These are phyloP conservation scores for Penicillium polonicum DNA, from an alignment of 2,329 filamentous ascomycete species.

Conservation along the genomic window DNA sequence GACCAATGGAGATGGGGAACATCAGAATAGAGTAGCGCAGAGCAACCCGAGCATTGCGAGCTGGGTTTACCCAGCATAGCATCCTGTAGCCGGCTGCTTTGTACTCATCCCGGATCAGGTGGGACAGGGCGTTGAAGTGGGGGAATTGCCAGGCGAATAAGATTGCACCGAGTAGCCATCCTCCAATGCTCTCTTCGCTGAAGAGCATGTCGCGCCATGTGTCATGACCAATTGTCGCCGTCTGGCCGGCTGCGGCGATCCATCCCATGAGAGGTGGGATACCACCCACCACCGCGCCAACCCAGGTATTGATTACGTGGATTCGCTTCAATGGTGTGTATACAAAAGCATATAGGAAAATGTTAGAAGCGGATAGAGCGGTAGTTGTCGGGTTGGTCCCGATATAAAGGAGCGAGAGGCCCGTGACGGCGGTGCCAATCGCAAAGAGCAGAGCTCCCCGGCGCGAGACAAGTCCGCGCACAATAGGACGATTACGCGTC, in stretches of 20 bases:
- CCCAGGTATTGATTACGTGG: conserved; percentile 87
- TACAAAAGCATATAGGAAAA: conserved; percentile 81
- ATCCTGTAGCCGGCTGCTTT: conserved; percentile 64
- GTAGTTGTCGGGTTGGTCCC: conserved; percentile 94
- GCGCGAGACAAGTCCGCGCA: conserved; percentile 72
- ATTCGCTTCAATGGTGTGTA: conserved; percentile 93
- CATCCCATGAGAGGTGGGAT: conserved; percentile 98
- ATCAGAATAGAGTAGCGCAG: conserved; percentile 82
- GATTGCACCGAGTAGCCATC: conserved; percentile 82
- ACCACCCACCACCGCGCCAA: conserved; percentile 85
- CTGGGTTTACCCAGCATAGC: conserved; percentile 85
- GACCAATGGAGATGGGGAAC: conserved; percentile 77
- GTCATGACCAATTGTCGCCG: conserved; percentile 67
- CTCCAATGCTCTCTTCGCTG: conserved; percentile 67
- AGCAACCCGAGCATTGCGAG: conserved; percentile 80
- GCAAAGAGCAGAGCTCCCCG: conserved; percentile 77
- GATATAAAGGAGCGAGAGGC: conserved; percentile 73
- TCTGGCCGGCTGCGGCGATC: conserved; percentile 89
- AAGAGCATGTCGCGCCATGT: conserved; percentile 77
- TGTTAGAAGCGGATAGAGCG: conserved; percentile 79
- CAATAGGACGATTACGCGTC: conserved; percentile 87
- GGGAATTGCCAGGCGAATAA: conserved; percentile 97
- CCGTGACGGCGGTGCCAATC: conserved; percentile 65
- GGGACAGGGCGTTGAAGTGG: conserved; percentile 93
- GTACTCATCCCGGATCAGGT: conserved; percentile 88